These are phyloP conservation scores for Phascolomyces articulosus DNA, from an alignment of 371 early-diverging fungal species.

Conservation along the genomic window DNA sequence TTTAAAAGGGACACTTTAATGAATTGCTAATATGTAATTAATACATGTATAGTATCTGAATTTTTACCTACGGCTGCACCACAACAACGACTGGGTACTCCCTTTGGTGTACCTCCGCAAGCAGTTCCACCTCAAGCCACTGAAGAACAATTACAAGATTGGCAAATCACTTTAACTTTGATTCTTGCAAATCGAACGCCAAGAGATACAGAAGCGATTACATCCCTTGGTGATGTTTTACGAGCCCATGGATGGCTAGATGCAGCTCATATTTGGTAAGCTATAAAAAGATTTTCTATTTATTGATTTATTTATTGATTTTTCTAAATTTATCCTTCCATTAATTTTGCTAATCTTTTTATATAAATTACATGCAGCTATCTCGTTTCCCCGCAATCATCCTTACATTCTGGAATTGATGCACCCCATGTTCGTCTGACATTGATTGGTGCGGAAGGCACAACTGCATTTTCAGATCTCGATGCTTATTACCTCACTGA, in stretches of 20 bases:
- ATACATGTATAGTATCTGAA: conserved; percentile 28
- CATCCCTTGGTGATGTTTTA: conserved; percentile 80
- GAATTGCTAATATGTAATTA: neutral
- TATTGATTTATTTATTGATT: neutral
- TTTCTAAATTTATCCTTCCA: too few relatives aligned
- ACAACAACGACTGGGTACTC: conserved; percentile 27
- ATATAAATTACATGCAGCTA: conserved; percentile 45
- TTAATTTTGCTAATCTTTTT: neutral
- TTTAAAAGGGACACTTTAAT: too few relatives aligned
- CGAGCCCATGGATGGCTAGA: conserved; percentile 57
- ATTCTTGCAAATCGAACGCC: conserved; percentile 87
- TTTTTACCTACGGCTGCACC: conserved; percentile 25
- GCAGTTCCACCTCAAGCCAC: conserved; percentile 22
- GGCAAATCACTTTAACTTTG: conserved; percentile 74
- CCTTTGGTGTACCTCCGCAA: conserved; percentile 21
- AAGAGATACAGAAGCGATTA: conserved; percentile 72
- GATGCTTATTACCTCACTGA: conserved; percentile 74
- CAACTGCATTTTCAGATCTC: conserved; percentile 39
- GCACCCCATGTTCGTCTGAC: conserved; percentile 58
- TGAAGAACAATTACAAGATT: conserved; percentile 51
- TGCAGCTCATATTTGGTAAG: conserved; percentile 89
- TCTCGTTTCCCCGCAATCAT: conserved; percentile 62
- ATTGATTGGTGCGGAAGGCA: conserved; percentile 60
- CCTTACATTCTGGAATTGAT: conserved; percentile 65
- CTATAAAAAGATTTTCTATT: neutral